Base-by-base conservation (phyloP, 768 basidiomycete species). In the Naganishia kalamii region DNA sequence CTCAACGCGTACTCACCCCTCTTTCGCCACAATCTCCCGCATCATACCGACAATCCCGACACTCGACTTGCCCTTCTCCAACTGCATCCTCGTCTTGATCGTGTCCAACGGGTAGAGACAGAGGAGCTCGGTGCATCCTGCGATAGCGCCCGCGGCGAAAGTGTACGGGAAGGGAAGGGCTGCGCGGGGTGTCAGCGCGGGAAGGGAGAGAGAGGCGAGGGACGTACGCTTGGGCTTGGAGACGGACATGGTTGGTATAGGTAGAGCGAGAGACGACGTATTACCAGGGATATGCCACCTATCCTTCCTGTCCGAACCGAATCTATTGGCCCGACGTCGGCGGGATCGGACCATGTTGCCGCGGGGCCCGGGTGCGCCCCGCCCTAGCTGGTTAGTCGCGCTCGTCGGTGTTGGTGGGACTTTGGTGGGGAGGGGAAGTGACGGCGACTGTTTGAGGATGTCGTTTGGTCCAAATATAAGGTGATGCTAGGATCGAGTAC, bases 41-140 rank as follows among this genome's bases (percentile, higher is more conserved):
- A 99, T 86, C 40, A 85, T 90, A 48, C 90, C 89, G 19, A 96
- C 82, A 71, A 98, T 84, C 4, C 92, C 89, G 62, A 84, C 81
- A 51, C 84, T 78, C 37, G 82, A 79, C 79, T 88, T 90, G 3
- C 90, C 90, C 4, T 87, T 89, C 76, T 90, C 88, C n/a, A 99
- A 82, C 77, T 99, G 96, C 87, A 97, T 93, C 23, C 96, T 89
- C n/a, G 96, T 99, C 81, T 99, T 97, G 75, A 97, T 91, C 71
- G 93, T 91, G 88, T 94, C 91, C 88, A 76, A 32, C 37, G 66
- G 66, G 51, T 63, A 68, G 19, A 68, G 52, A 30, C 49, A 46
- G 33, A 68, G 32, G 13, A 68, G 33, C 40, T 68, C 66, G 13
- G 66, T 68, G 43, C 66, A 68, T 68, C 94, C 94, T 68, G 96